Evolutionary conservation across 352 stramenopile genomes (phyloP), one percentile per base, ranked within the genome.

Genomic region (Phytophthora pistaciae): DNA sequence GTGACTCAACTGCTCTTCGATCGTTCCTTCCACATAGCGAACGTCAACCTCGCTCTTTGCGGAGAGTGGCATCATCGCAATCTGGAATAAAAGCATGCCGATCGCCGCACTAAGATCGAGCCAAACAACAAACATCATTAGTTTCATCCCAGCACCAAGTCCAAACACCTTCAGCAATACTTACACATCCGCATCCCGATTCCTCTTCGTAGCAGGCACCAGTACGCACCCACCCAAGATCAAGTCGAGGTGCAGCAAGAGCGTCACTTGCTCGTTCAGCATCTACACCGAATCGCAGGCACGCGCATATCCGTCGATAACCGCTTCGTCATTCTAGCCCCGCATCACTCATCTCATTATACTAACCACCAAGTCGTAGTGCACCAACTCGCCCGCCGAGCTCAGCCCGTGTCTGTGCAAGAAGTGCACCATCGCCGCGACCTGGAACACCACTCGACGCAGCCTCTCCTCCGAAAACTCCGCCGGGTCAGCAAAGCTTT

Each of bases 51-150:
- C 63, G 29, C 42, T 48, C 21, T 54, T 56, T 7, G 66, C 61
- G 14, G 75, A 74, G 7, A 82, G 74, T 0, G 79, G 77, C 44
- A 83, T 69, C 74, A 90, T 80, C 21, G 75, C 81, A 18, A 91
- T 61, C 61, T 91, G 84, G 48, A 90, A 86, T 76, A 90, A 87
- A 16, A 90, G 54, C 72, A 88, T 81, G 7, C 84, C 84, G 42
- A 91, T 85, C 5, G 82, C 80, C 14, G 75, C 74, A 7, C 83
- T 91, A 27, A 49, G 14, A 1, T 29, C 8, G 6, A n/a, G 13
- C 11, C n/a, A 23, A 13, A 16, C 36, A 62, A 33, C 13, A 40
- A 40, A n/a, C 6, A 13, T 27, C 20, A 33, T 62, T 1, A 62
- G 38, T 53, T 49, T 13, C 20, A 18, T 6, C 8, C 16, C 2